Conservation (phyloP, 495 filamentous ascomycete species). For the Neurospora sp. region DNA sequence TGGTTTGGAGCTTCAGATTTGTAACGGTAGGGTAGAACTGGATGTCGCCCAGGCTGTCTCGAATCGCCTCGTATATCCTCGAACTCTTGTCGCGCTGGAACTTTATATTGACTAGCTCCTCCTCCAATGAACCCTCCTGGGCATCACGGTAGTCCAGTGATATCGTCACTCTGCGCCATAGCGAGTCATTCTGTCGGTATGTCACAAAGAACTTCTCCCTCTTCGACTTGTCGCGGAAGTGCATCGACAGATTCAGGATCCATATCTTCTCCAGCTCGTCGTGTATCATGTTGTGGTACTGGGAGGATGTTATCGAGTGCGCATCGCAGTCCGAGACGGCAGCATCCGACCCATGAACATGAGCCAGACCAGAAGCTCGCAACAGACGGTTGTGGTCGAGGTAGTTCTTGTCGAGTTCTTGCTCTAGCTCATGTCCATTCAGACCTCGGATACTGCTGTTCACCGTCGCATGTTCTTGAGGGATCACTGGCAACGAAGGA, state of each 20-base stretch:
- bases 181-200: conserved; percentile 63
- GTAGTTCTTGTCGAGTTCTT: conserved; percentile 4
- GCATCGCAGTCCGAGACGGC: conserved; percentile 22
- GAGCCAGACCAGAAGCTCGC: not conserved
- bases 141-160: conserved; percentile 89
- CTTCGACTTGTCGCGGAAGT: conserved; percentile 89
- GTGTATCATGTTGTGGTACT: conserved; percentile 51
- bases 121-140: conserved; percentile 71
- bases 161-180: conserved; percentile 83
- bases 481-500: conserved; percentile 20
- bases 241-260: conserved; percentile 98
- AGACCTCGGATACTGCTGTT: conserved; percentile 6
- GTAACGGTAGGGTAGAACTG: conserved; percentile 94
- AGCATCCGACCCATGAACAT: conserved; percentile 5
- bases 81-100: conserved; percentile 90
- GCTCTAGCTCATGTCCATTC: conserved; percentile 6
- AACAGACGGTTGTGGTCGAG: conserved; percentile 1
- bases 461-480: conserved; percentile 19
- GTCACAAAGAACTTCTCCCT: conserved; percentile 98
- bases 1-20: conserved; percentile 89
- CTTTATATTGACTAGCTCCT: conserved; percentile 62
- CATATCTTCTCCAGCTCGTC: conserved; percentile 80
- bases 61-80: conserved; percentile 93
- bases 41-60: conserved; percentile 81
- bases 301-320: conserved; percentile 39